Conservation (phyloP, 192 early-diverging fungal genomes). For the Backusella sp. region DNA sequence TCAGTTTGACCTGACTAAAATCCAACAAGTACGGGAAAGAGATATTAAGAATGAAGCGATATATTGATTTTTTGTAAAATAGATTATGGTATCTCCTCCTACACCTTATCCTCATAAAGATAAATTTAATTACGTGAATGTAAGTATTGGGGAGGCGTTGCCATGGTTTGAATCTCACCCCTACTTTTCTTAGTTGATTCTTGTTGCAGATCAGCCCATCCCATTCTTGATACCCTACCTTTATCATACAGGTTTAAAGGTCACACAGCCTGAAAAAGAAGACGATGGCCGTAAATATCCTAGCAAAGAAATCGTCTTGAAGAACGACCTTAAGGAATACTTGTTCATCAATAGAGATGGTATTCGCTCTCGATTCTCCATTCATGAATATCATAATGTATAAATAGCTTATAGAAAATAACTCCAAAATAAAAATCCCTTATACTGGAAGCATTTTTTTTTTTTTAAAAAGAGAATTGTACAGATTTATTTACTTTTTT, state of each 20-base stretch:
- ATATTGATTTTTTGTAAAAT: not conserved
- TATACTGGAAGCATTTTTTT: not conserved
- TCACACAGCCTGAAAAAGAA: constrained; percentile 38
- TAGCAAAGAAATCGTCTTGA: constrained; percentile 42
- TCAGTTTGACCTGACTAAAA: constrained; percentile 38
- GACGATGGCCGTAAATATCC: constrained; percentile 24
- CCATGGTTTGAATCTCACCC: not conserved
- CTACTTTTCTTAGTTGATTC: constrained; percentile 32
- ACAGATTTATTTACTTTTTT: constrained; percentile 6
- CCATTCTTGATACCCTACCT: constrained; percentile 55
- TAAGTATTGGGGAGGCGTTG: constrained; percentile 26
- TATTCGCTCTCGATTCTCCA: constrained; percentile 43
- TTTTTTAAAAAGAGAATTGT: not conserved
- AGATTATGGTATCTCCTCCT: constrained; percentile 55
- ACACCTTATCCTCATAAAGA: constrained; percentile 48
- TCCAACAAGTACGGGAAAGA: constrained; percentile 30
- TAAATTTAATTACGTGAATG: constrained; percentile 52
- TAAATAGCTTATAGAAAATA: constrained; percentile 16
- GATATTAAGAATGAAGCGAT: not conserved
- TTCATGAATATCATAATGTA: constrained; percentile 56
- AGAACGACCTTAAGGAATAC: constrained; percentile 59
- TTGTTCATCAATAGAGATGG: constrained; percentile 52
- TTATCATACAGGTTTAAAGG: constrained; percentile 43
- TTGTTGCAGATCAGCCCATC: constrained; percentile 41
- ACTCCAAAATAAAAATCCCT: not conserved